Percentiles rank a stretch among this genome's conserved stretches.
Evolutionary conservation across 495 filamentous ascomycete genomes (phyloP).

Genomic region (Lichenothelia convexa): DNA sequence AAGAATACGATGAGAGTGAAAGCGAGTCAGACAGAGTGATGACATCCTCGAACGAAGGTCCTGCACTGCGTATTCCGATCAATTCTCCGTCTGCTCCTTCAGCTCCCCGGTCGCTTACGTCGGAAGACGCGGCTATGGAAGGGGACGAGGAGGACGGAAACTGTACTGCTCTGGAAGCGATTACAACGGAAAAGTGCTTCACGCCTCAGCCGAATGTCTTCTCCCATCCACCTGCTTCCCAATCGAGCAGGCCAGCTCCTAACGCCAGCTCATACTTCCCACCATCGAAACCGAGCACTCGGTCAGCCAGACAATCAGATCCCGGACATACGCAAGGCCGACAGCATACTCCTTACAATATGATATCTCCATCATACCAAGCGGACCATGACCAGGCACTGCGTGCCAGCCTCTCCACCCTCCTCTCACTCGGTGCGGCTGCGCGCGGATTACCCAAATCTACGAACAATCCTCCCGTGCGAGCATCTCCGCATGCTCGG

Average conservation of each 20-base stretch:
- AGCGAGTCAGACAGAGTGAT: constrained; percentile 69
- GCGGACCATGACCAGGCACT: constrained; percentile 87
- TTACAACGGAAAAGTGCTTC: constrained; percentile 40
- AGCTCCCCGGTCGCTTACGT: constrained; percentile 3
- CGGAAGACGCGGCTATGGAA: constrained; percentile 15
- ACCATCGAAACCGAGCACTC: constrained; percentile 14
- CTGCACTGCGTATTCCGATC: constrained; percentile 11
- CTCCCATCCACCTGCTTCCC: constrained; percentile 56
- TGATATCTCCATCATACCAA: constrained; percentile 58
- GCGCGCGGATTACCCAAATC: constrained; percentile 63
- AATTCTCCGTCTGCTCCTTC: constrained; percentile 1
- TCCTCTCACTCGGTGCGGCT: constrained; percentile 84
- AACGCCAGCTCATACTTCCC: constrained; percentile 20
- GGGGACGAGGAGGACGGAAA: constrained; percentile 69
- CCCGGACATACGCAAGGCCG: constrained; percentile 23
- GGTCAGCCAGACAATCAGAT: constrained; percentile 23
- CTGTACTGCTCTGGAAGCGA: constrained; percentile 53
- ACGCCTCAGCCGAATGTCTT: constrained; percentile 81
- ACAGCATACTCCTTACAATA: constrained; percentile 33
- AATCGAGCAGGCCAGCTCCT: constrained; percentile 27
- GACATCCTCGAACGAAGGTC: constrained; percentile 68
- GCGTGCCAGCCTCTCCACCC: constrained; percentile 75
- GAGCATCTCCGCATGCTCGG: constrained; percentile 14
- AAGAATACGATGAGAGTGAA: constrained; percentile 77
- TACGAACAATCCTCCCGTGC: constrained; percentile 22